Percentiles rank a stretch among this genome's conserved stretches.
These are phyloP conservation scores for Gossypium aridum DNA, from an alignment of 441 rosid species.

Conservation along the genomic window DNA sequence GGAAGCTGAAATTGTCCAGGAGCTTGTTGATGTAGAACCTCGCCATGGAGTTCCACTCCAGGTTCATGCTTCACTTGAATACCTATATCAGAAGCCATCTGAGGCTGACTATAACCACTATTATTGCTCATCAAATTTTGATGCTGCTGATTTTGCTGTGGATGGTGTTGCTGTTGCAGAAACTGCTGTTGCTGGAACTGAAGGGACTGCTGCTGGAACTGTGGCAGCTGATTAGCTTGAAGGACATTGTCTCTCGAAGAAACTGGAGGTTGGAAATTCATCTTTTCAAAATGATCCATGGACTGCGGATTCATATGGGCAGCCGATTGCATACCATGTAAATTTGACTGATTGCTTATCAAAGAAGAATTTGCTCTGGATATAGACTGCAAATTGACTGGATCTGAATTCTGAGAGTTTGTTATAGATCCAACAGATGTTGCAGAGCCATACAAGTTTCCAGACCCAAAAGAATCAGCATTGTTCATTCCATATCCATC, in stretches of 20 bases:
- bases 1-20: conserved; percentile 58
- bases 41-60: conserved; percentile 55
- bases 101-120: conserved; percentile 59
- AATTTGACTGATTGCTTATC: conserved; percentile 47
- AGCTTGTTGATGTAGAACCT: conserved; percentile 50
- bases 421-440: conserved; percentile 58
- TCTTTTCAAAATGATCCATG: conserved; percentile 47
- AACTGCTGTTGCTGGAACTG: conserved; percentile 68
- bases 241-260: conserved; percentile 38
- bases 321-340: conserved; percentile 44
- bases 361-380: conserved; percentile 47
- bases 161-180: conserved; percentile 58
- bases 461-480: conserved; percentile 67
- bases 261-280: conserved; percentile 40
- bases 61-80: conserved; percentile 76
- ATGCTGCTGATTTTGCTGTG: conserved; percentile 68
- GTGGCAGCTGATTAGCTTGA: conserved; percentile 73
- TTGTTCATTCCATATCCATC: conserved; percentile 67
- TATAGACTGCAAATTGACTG: conserved; percentile 55
- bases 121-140: conserved; percentile 39
- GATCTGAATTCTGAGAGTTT: conserved; percentile 54
- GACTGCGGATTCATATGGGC: conserved; percentile 39
- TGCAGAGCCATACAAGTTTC: conserved; percentile 57
- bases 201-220: conserved; percentile 62
- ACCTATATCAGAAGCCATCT: conserved; percentile 46